phyloP scores from a whole-genome alignment of 805 yeast genomes.

The Candida peoriensis region DNA sequence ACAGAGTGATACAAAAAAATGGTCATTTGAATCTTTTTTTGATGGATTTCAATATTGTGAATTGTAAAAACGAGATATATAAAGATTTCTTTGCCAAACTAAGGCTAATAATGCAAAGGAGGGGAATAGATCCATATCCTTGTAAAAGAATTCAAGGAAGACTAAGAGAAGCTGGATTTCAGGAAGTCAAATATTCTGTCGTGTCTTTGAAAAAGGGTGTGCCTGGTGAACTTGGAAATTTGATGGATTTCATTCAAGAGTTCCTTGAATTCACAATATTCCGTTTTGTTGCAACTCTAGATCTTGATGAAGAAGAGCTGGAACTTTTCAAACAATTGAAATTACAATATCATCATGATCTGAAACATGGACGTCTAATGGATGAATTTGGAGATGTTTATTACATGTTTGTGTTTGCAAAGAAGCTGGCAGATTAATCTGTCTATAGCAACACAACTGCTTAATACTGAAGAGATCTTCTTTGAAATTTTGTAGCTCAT shows the following conservation, averaged over 20 bases:
- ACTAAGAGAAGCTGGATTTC: constrained; percentile 20
- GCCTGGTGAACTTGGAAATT: constrained; percentile 17
- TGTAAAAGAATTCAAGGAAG: constrained; percentile 15
- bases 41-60: constrained; percentile 18
- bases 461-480: no score
- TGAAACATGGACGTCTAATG: constrained; percentile 13
- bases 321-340: constrained; percentile 14
- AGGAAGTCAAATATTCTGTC: constrained; percentile 15
- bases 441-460: no score
- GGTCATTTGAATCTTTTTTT: constrained; percentile 17
- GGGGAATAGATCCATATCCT: constrained; percentile 23
- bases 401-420: constrained; percentile 19
- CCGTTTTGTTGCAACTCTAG: constrained; percentile 12
- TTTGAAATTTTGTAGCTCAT: no score
- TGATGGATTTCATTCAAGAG: constrained; percentile 19
- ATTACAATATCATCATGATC: constrained; percentile 16
- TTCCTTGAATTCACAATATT: constrained; percentile 19
- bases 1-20: constrained; percentile 14
- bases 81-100: constrained; percentile 10
- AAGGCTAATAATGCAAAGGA: constrained; percentile 9
- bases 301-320: constrained; percentile 12
- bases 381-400: constrained; percentile 22
- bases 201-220: constrained; percentile 19
- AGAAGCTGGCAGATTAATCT: constrained; percentile 9
- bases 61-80: constrained; percentile 15